Evolutionary conservation across 805 yeast genomes (phyloP), one percentile per base, ranked within the genome.

Genomic region (Dipodascopsis uninucleata): DNA sequence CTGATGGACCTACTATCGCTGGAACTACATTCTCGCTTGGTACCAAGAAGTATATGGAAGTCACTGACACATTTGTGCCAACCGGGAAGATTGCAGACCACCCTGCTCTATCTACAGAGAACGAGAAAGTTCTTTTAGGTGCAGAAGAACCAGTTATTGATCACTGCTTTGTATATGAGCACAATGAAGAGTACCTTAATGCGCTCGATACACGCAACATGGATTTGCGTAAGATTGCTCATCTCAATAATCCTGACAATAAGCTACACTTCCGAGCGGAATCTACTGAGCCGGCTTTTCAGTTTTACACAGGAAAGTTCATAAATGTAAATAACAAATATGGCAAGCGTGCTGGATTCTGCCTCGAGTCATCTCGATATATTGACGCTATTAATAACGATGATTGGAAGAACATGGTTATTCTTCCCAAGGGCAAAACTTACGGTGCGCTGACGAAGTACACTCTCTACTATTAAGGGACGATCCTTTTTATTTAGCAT

Each of bases 201-300:
- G 45, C 46, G 3, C 59, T 74, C 16, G 83, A 79, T 58, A 77
- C 84, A 8, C 67, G 82, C 43, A n/a, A 43, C 4, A 41, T 50
- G 3, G 60, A 60, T 16, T 59, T 74, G 48, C 61, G 56, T 36
- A 52, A 64, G 21, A 64, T 77, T 20, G 62, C 71, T 25, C 70
- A 66, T 53, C 76, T 78, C 7, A 60, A 60, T 21, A 72, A 74
- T 53, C 75, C 78, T 12, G 64, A 63, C 18, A 63, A 79, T 3
- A 61, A 65, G 5, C 57, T 72, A 38, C 63, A 66, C 36, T 57
- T 81, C 31, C 61, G 62, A 17, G 72, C 75, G 6, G 57, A 61
- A 14, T 68, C 83, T 5, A 81, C 86, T 3, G 87, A 81, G 47
- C 87, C 86, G 5, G 66, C 78, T 2, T 78, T 76, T 68, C 85